Percentiles rank a stretch among this genome's conserved stretches.
Evolutionary conservation across 768 basidiomycete genomes (phyloP).

Genomic region (Russula earlei): DNA sequence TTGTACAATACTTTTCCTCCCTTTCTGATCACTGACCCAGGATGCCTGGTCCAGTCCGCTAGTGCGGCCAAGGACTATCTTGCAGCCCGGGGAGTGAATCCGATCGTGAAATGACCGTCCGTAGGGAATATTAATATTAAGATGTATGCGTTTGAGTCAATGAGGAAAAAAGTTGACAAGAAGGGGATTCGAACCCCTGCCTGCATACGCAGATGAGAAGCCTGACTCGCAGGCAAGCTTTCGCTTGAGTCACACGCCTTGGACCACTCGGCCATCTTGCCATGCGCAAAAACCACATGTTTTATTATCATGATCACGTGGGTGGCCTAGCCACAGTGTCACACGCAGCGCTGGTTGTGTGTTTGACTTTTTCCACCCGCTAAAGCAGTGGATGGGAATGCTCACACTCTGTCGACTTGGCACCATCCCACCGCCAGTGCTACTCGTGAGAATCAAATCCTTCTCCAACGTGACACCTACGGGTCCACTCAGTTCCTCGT

Average conservation of each 20-base stretch:
- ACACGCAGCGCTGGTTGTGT: too few species aligned
- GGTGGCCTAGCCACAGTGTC: too few species aligned
- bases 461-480: not conserved
- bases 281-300: not conserved
- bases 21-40: not conserved
- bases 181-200: conserved; percentile 26
- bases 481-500: not conserved
- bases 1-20: conserved; percentile 16
- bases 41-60: conserved; percentile 38
- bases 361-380: too few species aligned
- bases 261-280: conserved; percentile 26
- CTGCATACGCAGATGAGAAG: conserved; percentile 25
- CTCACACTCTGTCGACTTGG: conserved; percentile 14
- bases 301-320: too few species aligned
- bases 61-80: conserved; percentile 72
- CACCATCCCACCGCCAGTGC: not conserved
- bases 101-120: conserved; percentile 28
- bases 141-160: not conserved
- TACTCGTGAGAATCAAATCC: conserved; percentile 9
- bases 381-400: conserved; percentile 5
- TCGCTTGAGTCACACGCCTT: conserved; percentile 27
- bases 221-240: conserved; percentile 22
- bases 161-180: conserved; percentile 20
- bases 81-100: conserved; percentile 39
- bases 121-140: too few species aligned